These are phyloP conservation scores for Lactarius vividus DNA, from an alignment of 768 basidiomycete genomes.

Conservation along the genomic window DNA sequence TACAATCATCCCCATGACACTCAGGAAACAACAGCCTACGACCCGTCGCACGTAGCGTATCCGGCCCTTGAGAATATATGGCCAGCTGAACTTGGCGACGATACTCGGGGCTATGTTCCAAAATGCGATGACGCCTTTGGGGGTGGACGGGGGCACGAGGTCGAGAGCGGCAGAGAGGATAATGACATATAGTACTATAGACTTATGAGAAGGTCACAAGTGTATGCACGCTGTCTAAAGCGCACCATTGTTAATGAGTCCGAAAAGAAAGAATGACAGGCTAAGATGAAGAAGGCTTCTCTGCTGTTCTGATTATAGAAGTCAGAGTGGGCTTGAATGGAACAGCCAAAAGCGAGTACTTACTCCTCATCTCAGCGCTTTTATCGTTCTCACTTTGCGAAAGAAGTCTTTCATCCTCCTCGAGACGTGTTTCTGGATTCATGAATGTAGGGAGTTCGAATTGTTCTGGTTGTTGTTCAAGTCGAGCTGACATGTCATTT, in stretches of 20 bases:
- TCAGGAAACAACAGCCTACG: conserved; percentile 68
- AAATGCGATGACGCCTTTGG: conserved; percentile 92
- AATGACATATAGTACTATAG: conserved; percentile 86
- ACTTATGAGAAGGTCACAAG: conserved; percentile 6
- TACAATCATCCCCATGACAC: conserved; percentile 85
- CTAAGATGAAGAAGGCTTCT: conserved; percentile 40
- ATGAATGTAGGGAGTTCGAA: conserved; percentile 20
- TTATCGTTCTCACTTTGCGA: conserved; percentile 6
- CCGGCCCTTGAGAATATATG: conserved; percentile 82
- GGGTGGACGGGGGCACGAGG: conserved; percentile 85
- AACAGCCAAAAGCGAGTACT: background rate
- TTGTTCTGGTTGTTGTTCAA: conserved; percentile 4
- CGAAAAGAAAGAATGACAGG: conserved; percentile 84
- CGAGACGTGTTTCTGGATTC: conserved; percentile 3
- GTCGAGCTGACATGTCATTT: background rate
- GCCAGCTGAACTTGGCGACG: conserved; percentile 87
- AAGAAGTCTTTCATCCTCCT: conserved; percentile 8
- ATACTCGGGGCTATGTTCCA: conserved; percentile 92
- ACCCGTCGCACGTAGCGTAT: conserved; percentile 80
- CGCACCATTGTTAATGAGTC: conserved; percentile 87
- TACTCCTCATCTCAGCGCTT: conserved; percentile 2
- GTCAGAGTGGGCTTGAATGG: background rate
- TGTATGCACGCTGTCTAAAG: background rate
- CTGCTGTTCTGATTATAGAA: conserved; percentile 12
- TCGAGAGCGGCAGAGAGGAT: conserved; percentile 96